Evolutionary conservation across 2,329 filamentous ascomycete species (phyloP), one percentile per base, ranked within the genome.

Genomic region (Alternaria longipes): DNA sequence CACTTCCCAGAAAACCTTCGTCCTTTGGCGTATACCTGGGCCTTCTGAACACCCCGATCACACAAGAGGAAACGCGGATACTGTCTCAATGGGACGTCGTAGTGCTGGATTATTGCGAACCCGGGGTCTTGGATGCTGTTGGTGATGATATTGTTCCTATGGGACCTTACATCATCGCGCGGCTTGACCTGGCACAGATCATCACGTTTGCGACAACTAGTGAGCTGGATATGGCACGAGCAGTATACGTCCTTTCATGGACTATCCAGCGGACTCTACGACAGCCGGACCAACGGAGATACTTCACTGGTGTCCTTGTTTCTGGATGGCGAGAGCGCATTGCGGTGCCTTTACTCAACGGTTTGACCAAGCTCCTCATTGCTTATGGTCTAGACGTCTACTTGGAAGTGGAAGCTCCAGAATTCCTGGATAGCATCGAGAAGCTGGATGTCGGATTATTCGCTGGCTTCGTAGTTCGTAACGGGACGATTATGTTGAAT

Each of bases 11-110:
- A 26, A 76, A 78, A 57, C 75, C 74, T 26, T 57, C 73, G 9
- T 73, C 74, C 6, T 79, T 79, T 54, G 77, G 76, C 18, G 75
- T 78, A 38, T 78, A 77, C 47, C 68, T 79, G 12, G 77, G 76
- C 32, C 9, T 49, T 11, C 52, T 79, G 16, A 72, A 55, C 36
- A 67, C 36, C 34, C 76, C 75, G 20, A 49, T 68, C 14, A 71
- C 70, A 24, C 60, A 66, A 40, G 68, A 74, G 18, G 74, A 78
- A 49, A 60, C 30, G 11, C 56, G 69, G 8, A 60, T 73, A 54
- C 53, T 79, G 8, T 65, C 70, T 26, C 70, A 71, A 72, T 79
- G 74, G 75, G 73, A 77, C 22, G 59, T 71, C 30, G 50, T 78
- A 22, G 69, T 79, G 4, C 49, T 79, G 49, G 75, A 79, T 42